A percentile compares a stretch with the other conserved stretches of the same genome.
Conservation (phyloP, 2,329 filamentous ascomycete species). For the Talaromyces amestolkiae region DNA sequence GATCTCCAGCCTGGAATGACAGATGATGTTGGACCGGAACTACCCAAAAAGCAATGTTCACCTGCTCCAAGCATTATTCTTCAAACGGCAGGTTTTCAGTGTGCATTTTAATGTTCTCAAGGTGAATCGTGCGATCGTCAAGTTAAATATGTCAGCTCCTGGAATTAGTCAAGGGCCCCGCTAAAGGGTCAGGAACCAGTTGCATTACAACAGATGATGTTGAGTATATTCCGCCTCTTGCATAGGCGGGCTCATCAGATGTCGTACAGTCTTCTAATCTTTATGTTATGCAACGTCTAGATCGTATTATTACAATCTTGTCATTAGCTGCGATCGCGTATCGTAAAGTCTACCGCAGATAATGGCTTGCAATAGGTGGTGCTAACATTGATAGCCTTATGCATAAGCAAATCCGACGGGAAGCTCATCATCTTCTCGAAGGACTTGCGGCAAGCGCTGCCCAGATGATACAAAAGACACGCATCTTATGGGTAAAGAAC, state of each 20-base stretch:
- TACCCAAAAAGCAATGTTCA: background rate
- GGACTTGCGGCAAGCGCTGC: too few species aligned
- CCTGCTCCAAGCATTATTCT: background rate
- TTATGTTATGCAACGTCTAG: background rate
- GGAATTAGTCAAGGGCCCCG: background rate
- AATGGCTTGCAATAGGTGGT: too few species aligned
- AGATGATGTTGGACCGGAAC: background rate
- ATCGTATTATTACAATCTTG: background rate
- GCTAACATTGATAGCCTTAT: too few species aligned
- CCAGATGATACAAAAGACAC: too few species aligned
- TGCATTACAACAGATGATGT: background rate
- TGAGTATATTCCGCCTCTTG: background rate
- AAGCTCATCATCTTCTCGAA: too few species aligned
- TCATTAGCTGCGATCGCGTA: background rate
- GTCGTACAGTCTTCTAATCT: background rate
- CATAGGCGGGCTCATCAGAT: background rate
- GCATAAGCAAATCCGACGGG: too few species aligned
- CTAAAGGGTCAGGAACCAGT: background rate
- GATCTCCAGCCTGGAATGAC: background rate
- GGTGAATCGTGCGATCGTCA: background rate
- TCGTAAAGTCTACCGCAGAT: too few species aligned
- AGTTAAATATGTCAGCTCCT: background rate
- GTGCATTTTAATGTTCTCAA: background rate
- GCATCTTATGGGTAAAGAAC: too few species aligned
- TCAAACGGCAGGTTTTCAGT: background rate